Conservation (phyloP, 2,329 filamentous ascomycete genomes). For the Ceratocystis variospora region DNA sequence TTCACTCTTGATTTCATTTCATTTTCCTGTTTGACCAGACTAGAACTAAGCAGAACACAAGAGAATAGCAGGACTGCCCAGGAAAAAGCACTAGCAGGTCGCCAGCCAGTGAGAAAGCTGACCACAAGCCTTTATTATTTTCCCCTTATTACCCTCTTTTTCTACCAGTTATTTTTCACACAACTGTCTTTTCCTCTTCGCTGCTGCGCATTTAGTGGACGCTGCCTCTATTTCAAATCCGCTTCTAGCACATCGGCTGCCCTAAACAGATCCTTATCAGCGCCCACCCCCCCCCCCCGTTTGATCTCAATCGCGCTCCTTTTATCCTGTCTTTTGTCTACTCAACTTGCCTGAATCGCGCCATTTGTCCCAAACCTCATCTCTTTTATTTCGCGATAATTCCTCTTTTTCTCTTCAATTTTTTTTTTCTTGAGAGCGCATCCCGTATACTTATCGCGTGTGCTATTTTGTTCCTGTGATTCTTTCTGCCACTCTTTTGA, state of each 20-base stretch:
- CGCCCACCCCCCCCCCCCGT: not conserved
- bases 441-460: not conserved
- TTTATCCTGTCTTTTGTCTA: not conserved
- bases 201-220: not conserved
- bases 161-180: not conserved
- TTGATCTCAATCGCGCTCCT: conserved; percentile 10
- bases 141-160: not conserved
- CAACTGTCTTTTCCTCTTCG: not conserved
- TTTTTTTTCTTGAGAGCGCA: conserved; percentile 11
- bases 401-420: conserved; percentile 14
- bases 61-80: too few relatives aligned
- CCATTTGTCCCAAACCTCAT: conserved; percentile 1
- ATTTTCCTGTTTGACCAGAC: not conserved
- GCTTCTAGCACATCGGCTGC: not conserved
- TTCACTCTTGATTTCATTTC: conserved; percentile 3
- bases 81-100: too few relatives aligned
- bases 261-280: conserved; percentile 5
- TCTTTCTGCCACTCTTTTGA: not conserved
- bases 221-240: not conserved
- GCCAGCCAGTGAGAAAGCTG: not conserved
- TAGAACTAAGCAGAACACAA: too few relatives aligned
- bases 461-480: not conserved
- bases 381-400: conserved; percentile 4
- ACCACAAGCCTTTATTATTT: not conserved
- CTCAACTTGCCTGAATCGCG: not conserved